Evolutionary conservation across 169 alveolate species (phyloP).

Genomic region (Theileria parva): DNA sequence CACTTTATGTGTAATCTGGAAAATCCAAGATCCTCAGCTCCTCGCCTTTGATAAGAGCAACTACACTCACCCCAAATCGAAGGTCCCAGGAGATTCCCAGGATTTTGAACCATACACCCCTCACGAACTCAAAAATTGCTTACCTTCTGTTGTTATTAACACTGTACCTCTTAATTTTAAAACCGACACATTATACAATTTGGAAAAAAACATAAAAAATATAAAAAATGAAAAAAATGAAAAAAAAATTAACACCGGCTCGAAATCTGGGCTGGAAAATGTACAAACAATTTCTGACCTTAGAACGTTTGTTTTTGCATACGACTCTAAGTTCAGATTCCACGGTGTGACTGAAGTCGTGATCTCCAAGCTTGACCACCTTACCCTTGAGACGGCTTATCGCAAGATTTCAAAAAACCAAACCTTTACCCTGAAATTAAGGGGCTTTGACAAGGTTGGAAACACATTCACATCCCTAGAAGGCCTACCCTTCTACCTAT

Average conservation of each 20-base stretch:
- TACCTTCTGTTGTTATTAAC: neutral
- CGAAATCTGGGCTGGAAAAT: neutral
- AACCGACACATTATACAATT: conserved; percentile 1
- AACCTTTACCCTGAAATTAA: conserved; percentile 54
- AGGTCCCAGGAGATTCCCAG: neutral
- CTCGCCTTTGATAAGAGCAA: conserved; percentile 10
- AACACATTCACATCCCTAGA: conserved; percentile 65
- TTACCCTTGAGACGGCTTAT: conserved; percentile 59
- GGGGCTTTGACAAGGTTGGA: conserved; percentile 48
- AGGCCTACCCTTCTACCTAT: conserved; percentile 61
- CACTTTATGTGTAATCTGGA: conserved; percentile 61
- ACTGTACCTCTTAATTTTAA: conserved; percentile 4
- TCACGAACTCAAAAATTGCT: conserved; percentile 2
- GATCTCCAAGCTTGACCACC: conserved; percentile 44
- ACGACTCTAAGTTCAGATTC: conserved; percentile 35
- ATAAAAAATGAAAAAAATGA: neutral
- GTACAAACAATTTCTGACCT: neutral
- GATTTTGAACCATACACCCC: neutral
- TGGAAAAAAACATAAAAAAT: conserved; percentile 25
- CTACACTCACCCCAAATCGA: neutral
- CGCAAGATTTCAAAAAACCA: conserved; percentile 63
- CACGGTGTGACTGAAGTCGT: conserved; percentile 62
- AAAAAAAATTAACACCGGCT: neutral
- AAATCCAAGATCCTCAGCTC: conserved; percentile 51
- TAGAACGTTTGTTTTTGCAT: conserved; percentile 59